Conservation (phyloP, 345 rosid genomes). For the Triadica sebifera region DNA sequence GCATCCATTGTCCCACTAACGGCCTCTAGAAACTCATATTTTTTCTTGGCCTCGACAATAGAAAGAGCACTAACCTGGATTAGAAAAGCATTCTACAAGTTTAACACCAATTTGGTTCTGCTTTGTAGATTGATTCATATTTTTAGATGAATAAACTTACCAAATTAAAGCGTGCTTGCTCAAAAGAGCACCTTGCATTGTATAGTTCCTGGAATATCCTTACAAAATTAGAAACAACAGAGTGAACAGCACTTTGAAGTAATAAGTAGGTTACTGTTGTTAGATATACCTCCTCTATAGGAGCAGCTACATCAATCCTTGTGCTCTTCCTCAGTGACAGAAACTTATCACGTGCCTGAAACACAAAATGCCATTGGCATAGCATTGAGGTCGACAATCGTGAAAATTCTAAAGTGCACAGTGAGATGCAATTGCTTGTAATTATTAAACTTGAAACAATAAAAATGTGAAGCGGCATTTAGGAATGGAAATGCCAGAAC, state of each 20-base stretch:
- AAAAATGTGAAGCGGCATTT: constrained; percentile 1
- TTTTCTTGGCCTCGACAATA: constrained; percentile 61
- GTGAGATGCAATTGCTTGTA: neutral
- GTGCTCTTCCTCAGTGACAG: constrained; percentile 74
- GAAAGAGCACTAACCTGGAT: constrained; percentile 65
- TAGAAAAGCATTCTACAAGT: constrained; percentile 16
- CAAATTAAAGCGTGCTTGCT: constrained; percentile 71
- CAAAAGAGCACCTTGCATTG: constrained; percentile 62
- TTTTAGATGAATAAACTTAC: constrained; percentile 27
- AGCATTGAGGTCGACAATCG: constrained; percentile 9
- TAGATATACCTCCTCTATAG: constrained; percentile 61
- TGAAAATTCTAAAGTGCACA: constrained; percentile 13
- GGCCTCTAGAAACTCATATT: constrained; percentile 67
- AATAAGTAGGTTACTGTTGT: neutral
- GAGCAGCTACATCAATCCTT: constrained; percentile 58
- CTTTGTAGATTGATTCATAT: neutral
- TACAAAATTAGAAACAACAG: constrained; percentile 41
- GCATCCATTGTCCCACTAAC: constrained; percentile 73
- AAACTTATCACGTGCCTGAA: constrained; percentile 77
- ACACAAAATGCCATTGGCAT: constrained; percentile 16
- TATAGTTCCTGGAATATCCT: constrained; percentile 64
- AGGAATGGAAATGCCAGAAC: too few relatives aligned
- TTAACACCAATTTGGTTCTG: neutral
- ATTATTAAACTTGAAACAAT: neutral
- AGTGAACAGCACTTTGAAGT: too few relatives aligned